These are phyloP conservation scores for Pseudocercospora cruenta DNA, from an alignment of 2,329 filamentous ascomycete genomes.

Conservation along the genomic window DNA sequence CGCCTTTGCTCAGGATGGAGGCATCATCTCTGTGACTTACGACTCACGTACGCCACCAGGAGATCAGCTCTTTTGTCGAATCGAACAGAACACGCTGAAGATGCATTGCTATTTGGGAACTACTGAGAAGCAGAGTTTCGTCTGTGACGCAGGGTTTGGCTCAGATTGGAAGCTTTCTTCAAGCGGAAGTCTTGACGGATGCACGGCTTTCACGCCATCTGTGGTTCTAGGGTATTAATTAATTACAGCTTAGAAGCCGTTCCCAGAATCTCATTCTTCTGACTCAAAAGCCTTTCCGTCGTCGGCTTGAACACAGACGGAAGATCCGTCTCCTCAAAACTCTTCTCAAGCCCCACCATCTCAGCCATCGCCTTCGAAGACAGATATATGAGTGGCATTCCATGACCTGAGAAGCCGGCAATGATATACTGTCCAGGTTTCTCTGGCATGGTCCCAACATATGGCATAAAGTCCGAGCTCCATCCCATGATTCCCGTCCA, in stretches of 20 bases:
- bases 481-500: constrained; percentile 48
- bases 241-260: background rate
- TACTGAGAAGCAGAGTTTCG: too few species aligned
- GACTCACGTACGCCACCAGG: too few species aligned
- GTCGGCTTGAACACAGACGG: constrained; percentile 8
- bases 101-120: too few species aligned
- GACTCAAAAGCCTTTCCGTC: background rate
- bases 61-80: too few species aligned
- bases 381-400: constrained; percentile 47
- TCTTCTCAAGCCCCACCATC: background rate
- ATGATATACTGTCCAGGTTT: constrained; percentile 49
- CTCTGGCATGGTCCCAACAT: constrained; percentile 50
- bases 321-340: background rate
- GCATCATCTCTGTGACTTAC: too few species aligned
- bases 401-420: constrained; percentile 57
- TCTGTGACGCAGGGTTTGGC: too few species aligned
- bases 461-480: constrained; percentile 38
- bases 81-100: too few species aligned
- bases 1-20: too few species aligned
- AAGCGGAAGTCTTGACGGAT: too few species aligned
- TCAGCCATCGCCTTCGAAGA: constrained; percentile 3
- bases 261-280: constrained; percentile 8
- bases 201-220: too few species aligned
- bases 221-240: background rate
- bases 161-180: too few species aligned